phyloP scores from a whole-genome alignment of 495 filamentous ascomycete genomes.

The Hypoxylon fragiforme region DNA sequence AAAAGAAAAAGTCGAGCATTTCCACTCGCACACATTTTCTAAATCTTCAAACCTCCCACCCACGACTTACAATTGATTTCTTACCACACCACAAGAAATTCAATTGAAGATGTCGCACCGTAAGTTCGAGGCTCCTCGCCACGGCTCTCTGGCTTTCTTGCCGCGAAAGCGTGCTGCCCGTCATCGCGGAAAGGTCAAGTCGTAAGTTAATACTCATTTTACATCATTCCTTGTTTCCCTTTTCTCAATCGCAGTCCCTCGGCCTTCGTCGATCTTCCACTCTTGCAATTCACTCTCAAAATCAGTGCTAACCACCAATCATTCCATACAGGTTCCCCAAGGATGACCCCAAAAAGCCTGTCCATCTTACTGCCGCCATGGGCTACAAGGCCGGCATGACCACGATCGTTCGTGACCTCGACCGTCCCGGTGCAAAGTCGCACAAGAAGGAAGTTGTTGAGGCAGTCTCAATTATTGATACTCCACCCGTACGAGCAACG shows the following conservation, averaged over 20 bases:
- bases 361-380: conserved; percentile 97
- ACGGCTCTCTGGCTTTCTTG: conserved; percentile 96
- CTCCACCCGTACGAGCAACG: conserved; percentile 89
- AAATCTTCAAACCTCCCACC: conserved; percentile 30
- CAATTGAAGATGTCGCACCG: conserved; percentile 64
- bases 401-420: conserved; percentile 99
- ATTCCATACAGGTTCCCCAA: conserved; percentile 77
- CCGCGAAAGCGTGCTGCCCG: conserved; percentile 95
- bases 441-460: conserved; percentile 99
- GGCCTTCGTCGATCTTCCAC: not conserved
- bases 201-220: conserved; percentile 57
- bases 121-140: conserved; percentile 91
- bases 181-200: conserved; percentile 98
- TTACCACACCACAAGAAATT: conserved; percentile 38
- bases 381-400: conserved; percentile 99
- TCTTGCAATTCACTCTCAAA: not conserved
- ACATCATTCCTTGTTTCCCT: too few species aligned
- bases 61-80: conserved; percentile 36
- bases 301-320: conserved; percentile 18
- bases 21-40: conserved; percentile 31
- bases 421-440: conserved; percentile 98
- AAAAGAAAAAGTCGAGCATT: conserved; percentile 27
- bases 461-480: conserved; percentile 98
- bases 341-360: conserved; percentile 99
- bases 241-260: not conserved